Conservation (phyloP, 257 asterid genomes). For the Jaltomata sinuosa region DNA sequence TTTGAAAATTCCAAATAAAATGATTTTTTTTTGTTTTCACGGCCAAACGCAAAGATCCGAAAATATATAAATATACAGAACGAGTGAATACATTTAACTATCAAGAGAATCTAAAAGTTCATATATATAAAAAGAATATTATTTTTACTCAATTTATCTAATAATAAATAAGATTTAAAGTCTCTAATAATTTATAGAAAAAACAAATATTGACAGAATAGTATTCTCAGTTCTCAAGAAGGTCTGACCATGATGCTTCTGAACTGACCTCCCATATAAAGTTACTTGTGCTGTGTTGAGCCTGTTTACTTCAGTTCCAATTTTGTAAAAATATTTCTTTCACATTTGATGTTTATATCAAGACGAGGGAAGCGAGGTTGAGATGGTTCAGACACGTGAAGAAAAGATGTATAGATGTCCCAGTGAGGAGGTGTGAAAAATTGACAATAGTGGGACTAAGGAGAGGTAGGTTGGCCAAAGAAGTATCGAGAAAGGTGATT, state of each 20-base stretch:
- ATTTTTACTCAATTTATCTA: background rate
- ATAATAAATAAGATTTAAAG: background rate
- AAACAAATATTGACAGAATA: background rate
- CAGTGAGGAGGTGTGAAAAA: background rate
- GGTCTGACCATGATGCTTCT: background rate
- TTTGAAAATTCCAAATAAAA: too few relatives aligned
- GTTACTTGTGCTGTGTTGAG: background rate
- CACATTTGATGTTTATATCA: background rate
- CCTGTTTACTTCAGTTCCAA: background rate
- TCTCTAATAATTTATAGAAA: background rate
- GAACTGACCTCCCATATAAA: background rate
- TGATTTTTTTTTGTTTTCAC: too few relatives aligned
- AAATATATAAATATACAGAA: background rate
- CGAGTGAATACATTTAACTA: background rate
- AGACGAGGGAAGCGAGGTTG: background rate
- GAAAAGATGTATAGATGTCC: background rate
- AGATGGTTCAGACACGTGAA: background rate
- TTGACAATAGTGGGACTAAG: background rate
- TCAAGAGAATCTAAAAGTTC: background rate
- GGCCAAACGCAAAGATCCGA: too few relatives aligned
- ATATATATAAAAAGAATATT: background rate
- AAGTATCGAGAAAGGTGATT: background rate
- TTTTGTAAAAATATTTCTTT: too few relatives aligned
- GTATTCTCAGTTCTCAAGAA: background rate
- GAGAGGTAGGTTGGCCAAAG: background rate